phyloP scores from a whole-genome alignment of 1,139 yeast genomes.

The Pneumocystis wakefieldiae region DNA sequence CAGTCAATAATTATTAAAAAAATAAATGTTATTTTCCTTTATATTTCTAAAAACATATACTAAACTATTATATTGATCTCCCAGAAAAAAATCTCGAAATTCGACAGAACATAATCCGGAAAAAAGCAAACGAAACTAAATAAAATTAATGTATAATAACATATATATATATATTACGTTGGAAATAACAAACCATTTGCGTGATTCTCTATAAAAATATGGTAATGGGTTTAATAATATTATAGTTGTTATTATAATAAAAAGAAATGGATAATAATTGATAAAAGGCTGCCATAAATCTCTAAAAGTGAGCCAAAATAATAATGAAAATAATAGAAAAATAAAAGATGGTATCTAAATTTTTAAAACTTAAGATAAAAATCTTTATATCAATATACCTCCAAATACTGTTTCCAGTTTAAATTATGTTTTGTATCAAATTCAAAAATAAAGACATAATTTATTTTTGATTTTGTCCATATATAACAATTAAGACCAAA shows the following conservation, averaged over 20 bases:
- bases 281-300: conserved; percentile 55
- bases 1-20: neutral
- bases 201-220: conserved; percentile 37
- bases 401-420: conserved; percentile 47
- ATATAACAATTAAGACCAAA: conserved; percentile 56
- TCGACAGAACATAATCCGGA: conserved; percentile 92
- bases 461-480: conserved; percentile 63
- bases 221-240: conserved; percentile 48
- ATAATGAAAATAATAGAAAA: conserved; percentile 38
- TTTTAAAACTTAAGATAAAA: neutral
- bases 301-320: conserved; percentile 57
- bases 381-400: conserved; percentile 27
- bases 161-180: neutral
- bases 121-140: conserved; percentile 54
- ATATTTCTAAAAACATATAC: conserved; percentile 78
- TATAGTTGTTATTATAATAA: conserved; percentile 38
- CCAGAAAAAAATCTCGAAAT: conserved; percentile 81
- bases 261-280: conserved; percentile 70
- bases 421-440: conserved; percentile 59
- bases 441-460: conserved; percentile 85
- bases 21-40: conserved; percentile 17
- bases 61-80: conserved; percentile 77
- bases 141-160: conserved; percentile 16
- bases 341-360: conserved; percentile 26
- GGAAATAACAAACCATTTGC: conserved; percentile 54